phyloP scores from a whole-genome alignment of 176 grass and related monocot genomes.

The Bromus sterilis region DNA sequence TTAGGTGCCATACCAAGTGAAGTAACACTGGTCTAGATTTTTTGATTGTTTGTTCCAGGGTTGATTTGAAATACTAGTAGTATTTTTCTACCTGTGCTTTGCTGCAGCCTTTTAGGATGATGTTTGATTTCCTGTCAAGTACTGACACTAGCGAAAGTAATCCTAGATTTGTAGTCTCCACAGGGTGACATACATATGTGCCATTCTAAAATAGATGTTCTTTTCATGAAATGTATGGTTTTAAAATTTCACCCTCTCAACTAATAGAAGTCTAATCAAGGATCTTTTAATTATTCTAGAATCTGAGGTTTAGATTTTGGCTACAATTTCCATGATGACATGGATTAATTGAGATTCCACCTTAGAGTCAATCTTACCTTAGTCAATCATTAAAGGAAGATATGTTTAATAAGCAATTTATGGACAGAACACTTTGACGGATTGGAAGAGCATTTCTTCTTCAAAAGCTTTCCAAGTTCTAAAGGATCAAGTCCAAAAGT shows the following conservation, averaged over 20 bases:
- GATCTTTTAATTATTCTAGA: not conserved
- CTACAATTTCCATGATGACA: not conserved
- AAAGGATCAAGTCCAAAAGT: constrained; percentile 59
- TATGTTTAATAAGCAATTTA: not conserved
- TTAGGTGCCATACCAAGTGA: not conserved
- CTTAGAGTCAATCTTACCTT: not conserved
- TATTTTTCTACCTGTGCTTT: not conserved
- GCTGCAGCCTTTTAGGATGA: not conserved
- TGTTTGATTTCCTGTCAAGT: not conserved
- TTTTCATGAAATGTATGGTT: not conserved
- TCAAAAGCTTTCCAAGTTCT: constrained; percentile 68
- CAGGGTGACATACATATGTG: not conserved
- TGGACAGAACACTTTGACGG: constrained; percentile 74
- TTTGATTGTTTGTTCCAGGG: not conserved
- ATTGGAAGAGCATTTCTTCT: constrained; percentile 77
- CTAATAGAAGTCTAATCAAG: not conserved
- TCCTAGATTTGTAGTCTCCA: not conserved
- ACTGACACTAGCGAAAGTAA: not conserved
- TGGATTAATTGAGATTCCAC: not conserved
- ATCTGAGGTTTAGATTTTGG: not conserved
- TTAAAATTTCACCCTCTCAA: not conserved
- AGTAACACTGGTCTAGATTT: not conserved
- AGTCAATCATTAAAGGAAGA: not conserved
- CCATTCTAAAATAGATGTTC: not conserved
- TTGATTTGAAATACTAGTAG: not conserved